phyloP scores from a whole-genome alignment of 768 basidiomycete genomes.

The Boletus edulis region DNA sequence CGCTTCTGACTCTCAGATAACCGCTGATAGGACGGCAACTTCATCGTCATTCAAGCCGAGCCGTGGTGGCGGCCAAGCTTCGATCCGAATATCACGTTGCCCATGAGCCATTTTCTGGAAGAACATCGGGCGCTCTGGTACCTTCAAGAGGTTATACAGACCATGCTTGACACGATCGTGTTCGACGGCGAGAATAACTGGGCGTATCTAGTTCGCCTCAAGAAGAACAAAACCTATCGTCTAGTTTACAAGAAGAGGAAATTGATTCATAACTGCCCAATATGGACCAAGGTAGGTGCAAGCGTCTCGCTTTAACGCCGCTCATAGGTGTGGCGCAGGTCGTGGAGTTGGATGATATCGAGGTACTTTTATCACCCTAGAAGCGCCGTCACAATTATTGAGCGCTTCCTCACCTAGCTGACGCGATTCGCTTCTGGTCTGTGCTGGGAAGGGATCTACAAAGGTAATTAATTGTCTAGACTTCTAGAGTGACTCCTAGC shows the following conservation, averaged over 20 bases:
- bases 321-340: constrained; percentile 20
- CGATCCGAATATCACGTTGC: background rate
- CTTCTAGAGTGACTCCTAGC: background rate
- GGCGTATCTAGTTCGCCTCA: constrained; percentile 33
- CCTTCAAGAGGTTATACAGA: constrained; percentile 31
- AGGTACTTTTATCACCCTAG: constrained; percentile 11
- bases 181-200: constrained; percentile 33
- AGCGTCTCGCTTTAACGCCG: background rate
- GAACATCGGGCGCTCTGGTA: constrained; percentile 23
- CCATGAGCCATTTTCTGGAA: background rate
- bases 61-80: constrained; percentile 24
- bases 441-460: constrained; percentile 30
- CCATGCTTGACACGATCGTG: constrained; percentile 31
- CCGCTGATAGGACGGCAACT: constrained; percentile 24
- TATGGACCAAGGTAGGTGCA: constrained; percentile 31
- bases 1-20: constrained; percentile 3
- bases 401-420: constrained; percentile 14
- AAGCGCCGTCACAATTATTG: background rate
- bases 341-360: constrained; percentile 31
- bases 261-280: constrained; percentile 16
- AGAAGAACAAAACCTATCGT: constrained; percentile 27
- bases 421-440: constrained; percentile 22
- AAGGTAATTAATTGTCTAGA: constrained; percentile 13
- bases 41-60: constrained; percentile 30
- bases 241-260: constrained; percentile 27